A percentile compares a stretch with the other conserved stretches of the same genome.
Evolutionary conservation across 495 filamentous ascomycete species (phyloP).

Genomic region (Lindgomyces ingoldianus): DNA sequence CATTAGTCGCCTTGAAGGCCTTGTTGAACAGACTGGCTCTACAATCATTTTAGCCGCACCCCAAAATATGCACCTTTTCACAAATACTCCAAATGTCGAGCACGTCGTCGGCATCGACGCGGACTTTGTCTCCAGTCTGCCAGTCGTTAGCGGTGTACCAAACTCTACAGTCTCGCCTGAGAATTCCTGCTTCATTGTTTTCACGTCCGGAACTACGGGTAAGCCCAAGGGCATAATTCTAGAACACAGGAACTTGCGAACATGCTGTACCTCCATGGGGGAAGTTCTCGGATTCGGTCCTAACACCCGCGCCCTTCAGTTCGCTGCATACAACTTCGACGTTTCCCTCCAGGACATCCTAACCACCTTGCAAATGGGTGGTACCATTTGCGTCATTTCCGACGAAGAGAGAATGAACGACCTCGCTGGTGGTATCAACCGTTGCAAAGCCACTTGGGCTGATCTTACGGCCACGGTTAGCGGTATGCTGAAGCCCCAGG

Average conservation of each 20-base stretch:
- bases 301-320: constrained; percentile 26
- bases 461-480: constrained; percentile 36
- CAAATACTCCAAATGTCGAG: constrained; percentile 12
- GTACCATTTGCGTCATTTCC: constrained; percentile 26
- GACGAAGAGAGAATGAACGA: constrained; percentile 34
- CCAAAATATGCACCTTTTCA: constrained; percentile 7
- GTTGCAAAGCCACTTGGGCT: constrained; percentile 36
- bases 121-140: constrained; percentile 4
- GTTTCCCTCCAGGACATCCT: constrained; percentile 26
- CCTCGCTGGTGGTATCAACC: constrained; percentile 39
- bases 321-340: constrained; percentile 34
- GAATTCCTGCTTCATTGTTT: constrained; percentile 35
- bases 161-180: constrained; percentile 12
- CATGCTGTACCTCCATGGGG: constrained; percentile 9
- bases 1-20: constrained; percentile 19
- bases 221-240: constrained; percentile 41
- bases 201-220: constrained; percentile 37
- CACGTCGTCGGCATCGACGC: constrained; percentile 8
- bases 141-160: neutral
- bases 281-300: constrained; percentile 11
- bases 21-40: constrained; percentile 21
- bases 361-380: constrained; percentile 25
- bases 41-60: constrained; percentile 23
- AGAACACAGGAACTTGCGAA: constrained; percentile 12
- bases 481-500: constrained; percentile 14